Percentiles rank a stretch among this genome's conserved stretches.
These are phyloP conservation scores for Rhizophagus clarus DNA, from an alignment of 192 early-diverging fungal species.

Conservation along the genomic window DNA sequence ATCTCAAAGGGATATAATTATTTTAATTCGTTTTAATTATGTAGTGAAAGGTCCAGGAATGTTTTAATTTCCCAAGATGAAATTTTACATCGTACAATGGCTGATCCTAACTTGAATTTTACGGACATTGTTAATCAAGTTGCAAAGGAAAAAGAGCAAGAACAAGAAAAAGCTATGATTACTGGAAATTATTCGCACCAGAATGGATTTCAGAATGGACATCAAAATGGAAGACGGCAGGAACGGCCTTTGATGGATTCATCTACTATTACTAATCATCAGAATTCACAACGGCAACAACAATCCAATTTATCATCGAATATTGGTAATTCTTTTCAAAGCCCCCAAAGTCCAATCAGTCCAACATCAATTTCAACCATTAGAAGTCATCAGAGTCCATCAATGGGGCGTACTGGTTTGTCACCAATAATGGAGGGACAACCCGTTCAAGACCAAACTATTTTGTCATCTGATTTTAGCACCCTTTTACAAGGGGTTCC, in stretches of 20 bases:
- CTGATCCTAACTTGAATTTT: slow-evolving; percentile 3
- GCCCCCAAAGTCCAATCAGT: no score
- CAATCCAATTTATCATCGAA: no score
- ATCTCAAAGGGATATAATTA: not conserved
- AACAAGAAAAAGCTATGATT: not conserved
- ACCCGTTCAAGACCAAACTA: not conserved
- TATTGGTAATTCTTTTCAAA: no score
- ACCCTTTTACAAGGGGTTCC: not conserved
- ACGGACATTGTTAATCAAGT: slow-evolving; percentile 10
- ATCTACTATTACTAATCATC: no score
- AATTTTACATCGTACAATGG: not conserved
- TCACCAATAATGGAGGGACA: not conserved
- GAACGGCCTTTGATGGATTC: no score
- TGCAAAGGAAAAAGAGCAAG: slow-evolving; percentile 16
- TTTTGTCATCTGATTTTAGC: not conserved
- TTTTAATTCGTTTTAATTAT: not conserved
- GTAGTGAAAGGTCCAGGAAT: slow-evolving; percentile 1
- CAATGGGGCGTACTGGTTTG: not conserved
- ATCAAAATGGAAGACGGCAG: not conserved
- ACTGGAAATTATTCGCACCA: not conserved
- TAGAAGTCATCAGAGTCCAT: no score
- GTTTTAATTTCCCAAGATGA: slow-evolving; percentile 19
- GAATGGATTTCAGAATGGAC: not conserved
- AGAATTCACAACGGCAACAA: no score
- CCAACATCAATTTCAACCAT: no score